These are phyloP conservation scores for Debaryomycetaceae sp. DNA, from an alignment of 1,139 yeast species.

Conservation along the genomic window DNA sequence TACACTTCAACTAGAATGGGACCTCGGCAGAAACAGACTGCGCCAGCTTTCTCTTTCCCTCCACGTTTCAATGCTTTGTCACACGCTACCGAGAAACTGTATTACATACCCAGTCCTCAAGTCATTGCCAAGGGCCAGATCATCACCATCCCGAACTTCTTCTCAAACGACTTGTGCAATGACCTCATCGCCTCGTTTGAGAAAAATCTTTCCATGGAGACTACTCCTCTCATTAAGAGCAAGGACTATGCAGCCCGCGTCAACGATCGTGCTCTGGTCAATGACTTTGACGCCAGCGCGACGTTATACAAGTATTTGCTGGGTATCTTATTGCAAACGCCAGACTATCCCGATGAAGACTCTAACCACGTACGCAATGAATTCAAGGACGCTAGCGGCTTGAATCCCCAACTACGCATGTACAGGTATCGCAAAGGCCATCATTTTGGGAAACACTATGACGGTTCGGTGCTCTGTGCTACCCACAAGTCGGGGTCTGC, in stretches of 20 bases:
- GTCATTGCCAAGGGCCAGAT: conserved; percentile 30
- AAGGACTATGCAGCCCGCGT: conserved; percentile 49
- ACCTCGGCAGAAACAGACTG: not conserved
- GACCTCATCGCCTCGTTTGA: conserved; percentile 31
- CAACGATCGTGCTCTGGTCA: conserved; percentile 40
- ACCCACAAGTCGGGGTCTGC: conserved; percentile 9
- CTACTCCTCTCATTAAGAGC: conserved; percentile 39
- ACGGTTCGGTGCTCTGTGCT: conserved; percentile 39
- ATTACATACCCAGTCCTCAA: conserved; percentile 24
- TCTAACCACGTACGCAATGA: conserved; percentile 11
- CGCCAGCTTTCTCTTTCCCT: conserved; percentile 17
- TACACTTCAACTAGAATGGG: conserved; percentile 6
- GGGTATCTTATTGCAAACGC: conserved; percentile 18
- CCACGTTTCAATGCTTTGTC: conserved; percentile 13
- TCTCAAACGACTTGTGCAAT: conserved; percentile 30
- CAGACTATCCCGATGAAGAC: conserved; percentile 22
- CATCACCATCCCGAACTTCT: conserved; percentile 34
- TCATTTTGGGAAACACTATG: conserved; percentile 54
- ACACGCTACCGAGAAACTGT: conserved; percentile 13
- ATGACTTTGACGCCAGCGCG: conserved; percentile 28
- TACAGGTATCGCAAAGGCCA: conserved; percentile 51
- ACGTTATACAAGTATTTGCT: conserved; percentile 35
- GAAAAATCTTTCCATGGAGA: conserved; percentile 23
- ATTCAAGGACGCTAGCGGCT: conserved; percentile 34
- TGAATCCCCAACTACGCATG: conserved; percentile 47